These are phyloP conservation scores for Tulasnella sp. DNA, from an alignment of 768 basidiomycete species.

Conservation along the genomic window DNA sequence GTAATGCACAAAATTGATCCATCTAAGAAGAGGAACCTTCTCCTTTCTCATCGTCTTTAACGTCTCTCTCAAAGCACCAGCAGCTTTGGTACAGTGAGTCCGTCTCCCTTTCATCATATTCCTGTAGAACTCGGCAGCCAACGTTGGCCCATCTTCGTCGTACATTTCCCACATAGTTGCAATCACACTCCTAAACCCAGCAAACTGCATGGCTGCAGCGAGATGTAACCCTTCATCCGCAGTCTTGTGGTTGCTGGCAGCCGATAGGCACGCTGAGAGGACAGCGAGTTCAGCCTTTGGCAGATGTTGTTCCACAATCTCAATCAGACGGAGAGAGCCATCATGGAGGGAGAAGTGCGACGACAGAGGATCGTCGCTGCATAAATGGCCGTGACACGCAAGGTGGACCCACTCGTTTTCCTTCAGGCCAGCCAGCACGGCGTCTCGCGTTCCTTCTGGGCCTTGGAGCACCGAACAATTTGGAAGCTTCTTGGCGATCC, in stretches of 20 bases:
- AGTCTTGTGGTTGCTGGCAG: not conserved
- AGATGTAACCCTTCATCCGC: not conserved
- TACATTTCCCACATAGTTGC: conserved; percentile 14
- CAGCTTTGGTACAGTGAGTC: too few relatives aligned
- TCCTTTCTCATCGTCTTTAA: too few relatives aligned
- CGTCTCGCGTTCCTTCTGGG: not conserved
- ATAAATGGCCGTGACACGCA: conserved; percentile 1
- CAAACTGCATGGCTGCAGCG: conserved; percentile 12
- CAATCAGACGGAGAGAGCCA: not conserved
- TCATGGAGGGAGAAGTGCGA: not conserved
- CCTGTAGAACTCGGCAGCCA: conserved; percentile 11
- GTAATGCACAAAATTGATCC: too few relatives aligned
- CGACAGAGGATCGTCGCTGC: not conserved
- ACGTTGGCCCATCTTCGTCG: conserved; percentile 10
- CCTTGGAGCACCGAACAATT: not conserved
- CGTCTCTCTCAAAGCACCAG: too few relatives aligned
- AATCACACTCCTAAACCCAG: too few relatives aligned
- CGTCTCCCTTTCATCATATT: too few relatives aligned
- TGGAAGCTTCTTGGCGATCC: not conserved
- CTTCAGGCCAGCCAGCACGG: not conserved
- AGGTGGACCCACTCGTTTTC: conserved; percentile 8
- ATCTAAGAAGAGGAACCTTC: too few relatives aligned
- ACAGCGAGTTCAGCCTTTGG: conserved; percentile 8
- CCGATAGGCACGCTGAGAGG: not conserved
- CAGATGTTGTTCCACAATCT: not conserved